phyloP scores from a whole-genome alignment of 805 yeast species.

The Schizosaccharomyces cryophilus region DNA sequence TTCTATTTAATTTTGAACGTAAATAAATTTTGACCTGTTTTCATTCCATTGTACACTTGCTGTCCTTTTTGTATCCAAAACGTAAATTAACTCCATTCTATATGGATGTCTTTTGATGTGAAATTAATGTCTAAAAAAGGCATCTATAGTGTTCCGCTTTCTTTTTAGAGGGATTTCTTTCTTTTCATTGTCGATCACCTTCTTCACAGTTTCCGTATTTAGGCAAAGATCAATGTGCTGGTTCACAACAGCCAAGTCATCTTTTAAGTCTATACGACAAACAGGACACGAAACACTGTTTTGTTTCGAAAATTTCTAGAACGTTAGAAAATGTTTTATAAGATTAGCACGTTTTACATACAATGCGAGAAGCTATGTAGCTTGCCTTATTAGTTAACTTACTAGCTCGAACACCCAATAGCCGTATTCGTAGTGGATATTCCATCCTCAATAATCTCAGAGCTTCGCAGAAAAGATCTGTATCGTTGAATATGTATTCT shows the following conservation, averaged over 20 bases:
- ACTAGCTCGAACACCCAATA: constrained; percentile 9
- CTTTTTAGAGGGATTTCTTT: not conserved
- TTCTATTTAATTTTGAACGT: not conserved
- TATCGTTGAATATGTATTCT: constrained; percentile 4
- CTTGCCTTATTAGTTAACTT: constrained; percentile 6
- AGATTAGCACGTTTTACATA: not conserved
- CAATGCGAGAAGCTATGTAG: constrained; percentile 6
- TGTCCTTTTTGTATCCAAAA: not conserved
- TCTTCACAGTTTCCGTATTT: constrained; percentile 2
- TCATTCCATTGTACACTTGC: not conserved
- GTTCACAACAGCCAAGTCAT: constrained; percentile 6
- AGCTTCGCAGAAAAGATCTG: constrained; percentile 8
- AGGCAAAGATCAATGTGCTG: constrained; percentile 11
- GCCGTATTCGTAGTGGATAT: constrained; percentile 9
- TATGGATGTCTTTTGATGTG: not conserved
- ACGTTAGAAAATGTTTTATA: not conserved
- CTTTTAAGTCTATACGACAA: constrained; percentile 6
- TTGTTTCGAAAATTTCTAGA: not conserved
- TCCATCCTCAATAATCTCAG: constrained; percentile 8
- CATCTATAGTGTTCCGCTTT: not conserved
- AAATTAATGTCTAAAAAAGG: not conserved
- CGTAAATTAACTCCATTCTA: not conserved
- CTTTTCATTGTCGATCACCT: not conserved
- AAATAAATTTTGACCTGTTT: no score
- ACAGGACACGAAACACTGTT: constrained; percentile 7